Base-by-base conservation (phyloP, 495 filamentous ascomycete genomes). In the Lasiosphaeriaceae sp. region DNA sequence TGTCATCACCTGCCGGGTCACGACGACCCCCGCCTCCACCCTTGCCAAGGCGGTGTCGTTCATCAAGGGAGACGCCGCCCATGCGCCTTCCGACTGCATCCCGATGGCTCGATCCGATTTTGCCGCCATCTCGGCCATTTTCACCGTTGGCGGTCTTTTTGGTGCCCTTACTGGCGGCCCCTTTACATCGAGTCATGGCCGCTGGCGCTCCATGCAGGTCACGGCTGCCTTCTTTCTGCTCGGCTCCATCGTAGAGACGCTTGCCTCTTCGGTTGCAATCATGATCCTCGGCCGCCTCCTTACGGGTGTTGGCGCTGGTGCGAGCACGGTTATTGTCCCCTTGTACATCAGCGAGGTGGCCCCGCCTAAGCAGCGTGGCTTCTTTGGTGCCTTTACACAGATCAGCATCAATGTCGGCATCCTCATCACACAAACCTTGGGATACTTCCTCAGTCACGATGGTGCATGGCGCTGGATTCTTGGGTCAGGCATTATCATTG, bases 331-430 rank as follows among this genome's bases (percentile, higher is more conserved):
- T 21, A 87, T 96, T n/a, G 90, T 94, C 0, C 94, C 94, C n/a
- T 83, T 97, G 29, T 97, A 93, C 71, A 88, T 98, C 56, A 90
- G 90, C 17, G 95, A 98, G 69, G 79, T 96, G 17, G 88, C 92
- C 0, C 94, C 93, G 16, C 88, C 88, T 0, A 73, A 73, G 3
- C 80, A 88, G 49, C 86, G 87, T 43, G 95, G 95, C 2, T 83
- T 92, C 55, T 96, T 96, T 66, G 94, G 95, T 8, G 86, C 88
- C 16, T 86, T 95, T 63, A 98, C 94, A 3, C 94, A 98, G 65
- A 80, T 98, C 59, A 92, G 90, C 75, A 90, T 92, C 68, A 97
- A 97, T 63, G 73, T 94, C n/a, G 94, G 94, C 14, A 97, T 98
- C 49, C 68, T 98, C 11, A 72, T 86, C 24, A 85, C 92, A 0